Evolutionary conservation across 129 eudicot genomes (phyloP).

Genomic region (Pulicaria dysenterica): DNA sequence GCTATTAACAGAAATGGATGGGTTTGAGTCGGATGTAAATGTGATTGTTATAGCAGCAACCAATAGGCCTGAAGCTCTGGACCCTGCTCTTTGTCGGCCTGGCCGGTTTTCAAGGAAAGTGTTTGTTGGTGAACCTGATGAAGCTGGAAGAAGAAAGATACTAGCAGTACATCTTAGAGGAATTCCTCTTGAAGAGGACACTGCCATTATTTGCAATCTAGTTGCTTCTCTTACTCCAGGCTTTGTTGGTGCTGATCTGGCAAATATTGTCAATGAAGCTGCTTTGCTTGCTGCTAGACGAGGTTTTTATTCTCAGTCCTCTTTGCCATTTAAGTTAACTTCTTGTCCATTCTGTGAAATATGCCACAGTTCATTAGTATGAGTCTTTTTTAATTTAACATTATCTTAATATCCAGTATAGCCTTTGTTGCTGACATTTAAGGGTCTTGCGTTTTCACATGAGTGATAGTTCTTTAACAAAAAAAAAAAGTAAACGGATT

Average conservation of each 20-base stretch:
- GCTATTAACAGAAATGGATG: conserved; percentile 99
- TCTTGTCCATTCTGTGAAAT: too few relatives aligned
- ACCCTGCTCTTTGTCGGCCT: conserved; percentile 93
- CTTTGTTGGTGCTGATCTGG: conserved; percentile 97
- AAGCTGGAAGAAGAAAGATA: conserved; percentile 86
- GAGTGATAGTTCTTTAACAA: too few relatives aligned
- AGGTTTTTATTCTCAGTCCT: conserved; percentile 41
- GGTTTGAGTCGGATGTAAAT: conserved; percentile 80
- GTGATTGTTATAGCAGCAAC: conserved; percentile 96
- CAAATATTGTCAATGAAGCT: conserved; percentile 90
- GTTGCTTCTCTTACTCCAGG: conserved; percentile 96
- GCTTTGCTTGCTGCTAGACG: conserved; percentile 95
- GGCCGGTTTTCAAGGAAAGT: conserved; percentile 98
- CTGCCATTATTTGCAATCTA: conserved; percentile 59
- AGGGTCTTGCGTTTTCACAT: too few relatives aligned
- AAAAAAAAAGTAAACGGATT: too few relatives aligned
- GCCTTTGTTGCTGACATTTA: too few relatives aligned
- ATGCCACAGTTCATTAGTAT: too few relatives aligned
- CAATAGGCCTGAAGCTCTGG: conserved; percentile 94
- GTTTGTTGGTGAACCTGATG: conserved; percentile 90
- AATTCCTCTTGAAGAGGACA: conserved; percentile 86
- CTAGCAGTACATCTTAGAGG: conserved; percentile 87
- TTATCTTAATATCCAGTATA: too few relatives aligned
- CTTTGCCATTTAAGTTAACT: too few relatives aligned
- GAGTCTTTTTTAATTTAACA: too few relatives aligned